Base-by-base conservation (phyloP, 2,329 filamentous ascomycete genomes). In the Phialophora verrucosa region DNA sequence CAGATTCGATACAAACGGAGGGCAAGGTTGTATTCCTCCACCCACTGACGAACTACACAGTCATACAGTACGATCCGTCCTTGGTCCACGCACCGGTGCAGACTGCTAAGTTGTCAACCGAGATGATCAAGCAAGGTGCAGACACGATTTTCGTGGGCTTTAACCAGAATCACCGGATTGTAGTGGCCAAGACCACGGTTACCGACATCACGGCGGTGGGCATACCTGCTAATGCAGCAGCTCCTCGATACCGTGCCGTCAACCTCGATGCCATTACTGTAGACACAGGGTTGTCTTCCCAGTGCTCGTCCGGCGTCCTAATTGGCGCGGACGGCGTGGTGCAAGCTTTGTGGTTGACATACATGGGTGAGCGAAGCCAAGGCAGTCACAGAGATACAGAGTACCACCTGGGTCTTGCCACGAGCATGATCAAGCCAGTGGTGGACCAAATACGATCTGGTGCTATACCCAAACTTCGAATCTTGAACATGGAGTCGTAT, bases 91-190 rank as follows among this genome's bases (percentile, higher is more conserved):
- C 94, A 1, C 93, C 95, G 0, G 93, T 99, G 12, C 87, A 93
- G 81, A 94, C 91, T 70, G 95, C 96, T 4, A 91, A 88, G 73
- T 85, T 99, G 58, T 92, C 92, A 74, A 88, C 84, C 5, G 88
- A 91, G 63, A 88, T 89, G 73, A 92, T 98, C 76, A 93, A 92
- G 59, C 95, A 98, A 81, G 95, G 95, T 42, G 92, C 93, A 57
- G 90, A 94, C 64, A 97, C 93, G 0, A 93, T 97, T 72, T 99
- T 99, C 79, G 91, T 99, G 69, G 96, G 95, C n/a, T 96, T 97
- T 82, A 99, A 99, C 76, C 90, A 96, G 71, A 98, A 97, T 71
- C 90, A 94, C 68, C 88, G 94, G 42, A 92, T 97, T 49, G 94
- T 98, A 3, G 92, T 97, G 72, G 91, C 93, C 4, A 93, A 96